phyloP scores from a whole-genome alignment of 257 asterid species.

The Marsdenia floribunda region DNA sequence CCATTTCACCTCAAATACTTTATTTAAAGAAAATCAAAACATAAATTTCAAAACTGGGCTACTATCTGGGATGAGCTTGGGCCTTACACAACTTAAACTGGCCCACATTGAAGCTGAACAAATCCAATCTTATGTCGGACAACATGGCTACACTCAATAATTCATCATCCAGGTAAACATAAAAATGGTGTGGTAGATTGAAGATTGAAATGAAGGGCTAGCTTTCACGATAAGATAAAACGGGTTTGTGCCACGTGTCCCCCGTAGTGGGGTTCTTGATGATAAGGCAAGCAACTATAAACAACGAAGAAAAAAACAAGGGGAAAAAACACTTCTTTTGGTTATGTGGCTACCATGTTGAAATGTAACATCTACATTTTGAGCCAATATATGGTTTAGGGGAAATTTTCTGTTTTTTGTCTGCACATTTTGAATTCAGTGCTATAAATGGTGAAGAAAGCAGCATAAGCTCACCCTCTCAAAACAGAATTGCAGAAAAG shows the following conservation, averaged over 20 bases:
- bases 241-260: neutral
- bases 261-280: neutral
- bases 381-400: neutral
- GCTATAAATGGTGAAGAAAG: constrained; percentile 5
- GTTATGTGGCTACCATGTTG: neutral
- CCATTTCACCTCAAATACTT: too few relatives aligned
- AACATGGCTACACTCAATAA: too few relatives aligned
- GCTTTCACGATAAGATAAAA: neutral
- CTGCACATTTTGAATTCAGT: neutral
- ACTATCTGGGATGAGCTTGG: neutral
- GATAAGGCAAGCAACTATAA: neutral
- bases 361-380: neutral
- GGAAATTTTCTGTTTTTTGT: neutral
- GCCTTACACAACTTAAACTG: neutral
- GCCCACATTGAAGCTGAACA: too few relatives aligned
- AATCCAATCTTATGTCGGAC: neutral
- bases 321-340: neutral
- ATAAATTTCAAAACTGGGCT: too few relatives aligned
- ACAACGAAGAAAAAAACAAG: too few relatives aligned
- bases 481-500: neutral
- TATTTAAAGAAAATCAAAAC: too few relatives aligned
- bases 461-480: constrained; percentile 1
- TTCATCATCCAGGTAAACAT: too few relatives aligned
- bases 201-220: neutral
- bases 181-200: neutral